phyloP scores from a whole-genome alignment of 345 rosid genomes.

The Abelmoschus esculentus region DNA sequence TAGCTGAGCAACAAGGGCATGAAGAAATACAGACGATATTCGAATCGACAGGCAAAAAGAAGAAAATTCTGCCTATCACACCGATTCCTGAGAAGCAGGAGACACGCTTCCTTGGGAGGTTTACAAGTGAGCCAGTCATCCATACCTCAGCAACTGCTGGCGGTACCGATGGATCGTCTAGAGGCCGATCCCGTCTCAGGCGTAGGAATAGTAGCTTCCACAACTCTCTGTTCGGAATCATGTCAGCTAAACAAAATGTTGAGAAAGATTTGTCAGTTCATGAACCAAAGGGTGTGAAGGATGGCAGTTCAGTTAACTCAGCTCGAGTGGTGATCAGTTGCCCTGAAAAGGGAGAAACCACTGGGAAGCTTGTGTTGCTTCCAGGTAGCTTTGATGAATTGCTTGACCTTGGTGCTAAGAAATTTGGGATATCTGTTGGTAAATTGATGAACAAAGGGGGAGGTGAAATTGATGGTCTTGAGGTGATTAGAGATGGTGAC shows the following conservation, averaged over 20 bases:
- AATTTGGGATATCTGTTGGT: conserved; percentile 39
- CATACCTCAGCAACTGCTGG: conserved; percentile 18
- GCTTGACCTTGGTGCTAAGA: conserved; percentile 45
- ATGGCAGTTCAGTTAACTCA: conserved; percentile 3
- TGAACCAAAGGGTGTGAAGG: conserved; percentile 7
- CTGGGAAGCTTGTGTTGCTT: conserved; percentile 54
- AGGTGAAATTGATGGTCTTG: conserved; percentile 67
- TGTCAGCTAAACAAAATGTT: conserved; percentile 44
- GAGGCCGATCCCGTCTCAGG: conserved; percentile 38
- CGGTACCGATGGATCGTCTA: conserved; percentile 37
- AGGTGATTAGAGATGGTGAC: conserved; percentile 78
- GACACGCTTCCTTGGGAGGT: neutral
- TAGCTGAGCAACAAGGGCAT: neutral
- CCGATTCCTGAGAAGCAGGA: neutral
- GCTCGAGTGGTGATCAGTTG: conserved; percentile 65
- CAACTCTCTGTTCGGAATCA: conserved; percentile 70
- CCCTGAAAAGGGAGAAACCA: conserved; percentile 36
- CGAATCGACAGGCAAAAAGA: conserved; percentile 23
- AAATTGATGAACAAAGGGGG: conserved; percentile 42
- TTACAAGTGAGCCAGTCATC: neutral
- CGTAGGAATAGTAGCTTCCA: conserved; percentile 52
- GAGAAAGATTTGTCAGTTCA: conserved; percentile 28
- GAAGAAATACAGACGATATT: conserved; percentile 26
- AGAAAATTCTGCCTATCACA: conserved; percentile 5
- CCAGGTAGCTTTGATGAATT: conserved; percentile 56